A percentile compares a stretch with the other conserved stretches of the same genome.
These are phyloP conservation scores for Apiospora rasikravindrae DNA, from an alignment of 2,329 filamentous ascomycete genomes.

Conservation along the genomic window DNA sequence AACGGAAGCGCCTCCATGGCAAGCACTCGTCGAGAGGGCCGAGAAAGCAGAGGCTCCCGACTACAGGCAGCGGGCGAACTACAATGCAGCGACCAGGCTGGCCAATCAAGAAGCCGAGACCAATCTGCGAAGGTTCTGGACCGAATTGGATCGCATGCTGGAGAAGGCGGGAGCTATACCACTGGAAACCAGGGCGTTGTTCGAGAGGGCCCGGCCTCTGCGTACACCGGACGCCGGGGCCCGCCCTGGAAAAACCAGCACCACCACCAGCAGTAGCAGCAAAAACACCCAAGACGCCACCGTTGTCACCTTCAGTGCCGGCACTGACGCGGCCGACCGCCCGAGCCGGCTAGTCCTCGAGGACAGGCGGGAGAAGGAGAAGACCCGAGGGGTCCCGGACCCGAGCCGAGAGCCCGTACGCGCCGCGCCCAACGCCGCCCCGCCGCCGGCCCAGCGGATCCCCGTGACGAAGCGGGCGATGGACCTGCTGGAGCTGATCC, in stretches of 20 bases:
- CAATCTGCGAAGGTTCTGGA: neutral
- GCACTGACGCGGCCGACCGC: neutral
- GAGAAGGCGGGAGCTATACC: neutral
- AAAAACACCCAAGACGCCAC: neutral
- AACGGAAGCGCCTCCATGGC: too few relatives aligned
- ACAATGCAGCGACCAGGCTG: neutral
- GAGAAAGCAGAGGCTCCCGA: neutral
- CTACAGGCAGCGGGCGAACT: neutral
- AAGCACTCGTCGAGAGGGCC: neutral
- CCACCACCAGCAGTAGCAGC: neutral
- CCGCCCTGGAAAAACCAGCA: neutral
- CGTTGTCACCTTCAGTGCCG: neutral
- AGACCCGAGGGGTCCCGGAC: neutral
- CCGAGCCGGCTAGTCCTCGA: neutral
- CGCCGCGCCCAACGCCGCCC: neutral
- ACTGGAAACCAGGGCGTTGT: neutral
- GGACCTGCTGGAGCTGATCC: neutral
- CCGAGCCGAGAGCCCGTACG: neutral
- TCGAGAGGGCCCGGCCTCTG: neutral
- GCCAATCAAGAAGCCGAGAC: neutral
- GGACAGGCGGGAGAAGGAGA: neutral
- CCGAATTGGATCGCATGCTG: neutral
- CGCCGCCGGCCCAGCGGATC: neutral
- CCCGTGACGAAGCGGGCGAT: neutral
- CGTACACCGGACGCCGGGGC: neutral